Conservation (phyloP, 2,329 filamentous ascomycete genomes). For the Fusarium sp. region DNA sequence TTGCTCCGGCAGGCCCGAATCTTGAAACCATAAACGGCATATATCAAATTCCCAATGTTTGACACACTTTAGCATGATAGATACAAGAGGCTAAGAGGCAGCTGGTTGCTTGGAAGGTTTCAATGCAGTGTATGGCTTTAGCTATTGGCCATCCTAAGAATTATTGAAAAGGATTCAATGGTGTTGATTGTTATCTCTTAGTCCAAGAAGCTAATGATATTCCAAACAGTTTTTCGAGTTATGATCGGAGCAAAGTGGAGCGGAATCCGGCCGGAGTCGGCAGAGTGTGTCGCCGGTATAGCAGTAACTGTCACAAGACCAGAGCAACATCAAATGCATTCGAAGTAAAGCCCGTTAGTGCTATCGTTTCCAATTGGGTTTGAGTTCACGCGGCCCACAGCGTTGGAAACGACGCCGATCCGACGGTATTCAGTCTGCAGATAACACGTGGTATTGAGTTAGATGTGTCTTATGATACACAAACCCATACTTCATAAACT, state of each 20-base stretch:
- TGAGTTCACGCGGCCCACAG: neutral
- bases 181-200: neutral
- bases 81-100: too few species aligned
- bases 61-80: too few species aligned
- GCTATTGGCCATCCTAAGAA: too few species aligned
- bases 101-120: too few species aligned
- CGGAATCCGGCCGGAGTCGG: neutral
- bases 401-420: neutral
- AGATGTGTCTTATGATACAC: neutral
- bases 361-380: neutral
- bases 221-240: neutral
- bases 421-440: neutral
- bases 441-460: constrained; percentile 3
- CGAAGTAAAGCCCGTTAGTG: neutral
- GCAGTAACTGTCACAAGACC: neutral
- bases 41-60: neutral
- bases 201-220: neutral
- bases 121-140: too few species aligned
- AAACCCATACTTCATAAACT: neutral
- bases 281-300: neutral
- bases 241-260: neutral
- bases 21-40: neutral
- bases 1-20: neutral
- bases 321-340: neutral
- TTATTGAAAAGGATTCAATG: too few species aligned